Evolutionary conservation across 2,329 filamentous ascomycete species (phyloP).

Genomic region (Trichophyton verrucosum): DNA sequence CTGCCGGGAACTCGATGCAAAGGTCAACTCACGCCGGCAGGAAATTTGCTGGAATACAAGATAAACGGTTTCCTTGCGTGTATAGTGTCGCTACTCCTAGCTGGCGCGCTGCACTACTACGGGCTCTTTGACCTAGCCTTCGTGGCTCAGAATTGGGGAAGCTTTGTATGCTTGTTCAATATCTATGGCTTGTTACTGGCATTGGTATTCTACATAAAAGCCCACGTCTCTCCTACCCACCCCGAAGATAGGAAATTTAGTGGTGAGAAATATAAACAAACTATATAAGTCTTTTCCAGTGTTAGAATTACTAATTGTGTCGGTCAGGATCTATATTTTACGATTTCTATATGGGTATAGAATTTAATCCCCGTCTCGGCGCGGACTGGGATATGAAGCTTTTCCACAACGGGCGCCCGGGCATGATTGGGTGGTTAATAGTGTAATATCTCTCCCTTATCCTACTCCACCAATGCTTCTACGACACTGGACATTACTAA

Average conservation of each 20-base stretch:
- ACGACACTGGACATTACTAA: not conserved
- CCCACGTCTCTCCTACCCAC: constrained; percentile 29
- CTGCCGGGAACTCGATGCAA: constrained; percentile 23
- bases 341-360: constrained; percentile 38
- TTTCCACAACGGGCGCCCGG: constrained; percentile 38
- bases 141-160: constrained; percentile 33
- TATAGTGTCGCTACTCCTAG: constrained; percentile 28
- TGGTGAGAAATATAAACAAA: constrained; percentile 4
- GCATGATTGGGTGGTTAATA: constrained; percentile 38
- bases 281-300: not conserved
- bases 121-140: constrained; percentile 29
- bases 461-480: constrained; percentile 7
- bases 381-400: constrained; percentile 36
- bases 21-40: constrained; percentile 35
- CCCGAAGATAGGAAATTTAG: constrained; percentile 34
- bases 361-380: constrained; percentile 36
- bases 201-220: constrained; percentile 29
- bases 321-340: constrained; percentile 25
- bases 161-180: constrained; percentile 30
- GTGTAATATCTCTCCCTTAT: constrained; percentile 23
- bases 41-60: constrained; percentile 32
- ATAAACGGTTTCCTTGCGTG: constrained; percentile 35
- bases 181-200: constrained; percentile 24
- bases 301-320: not conserved
- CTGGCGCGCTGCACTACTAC: constrained; percentile 16